Evolutionary conservation across 2,329 filamentous ascomycete genomes (phyloP).

Genomic region (Xylariaceae sp.): DNA sequence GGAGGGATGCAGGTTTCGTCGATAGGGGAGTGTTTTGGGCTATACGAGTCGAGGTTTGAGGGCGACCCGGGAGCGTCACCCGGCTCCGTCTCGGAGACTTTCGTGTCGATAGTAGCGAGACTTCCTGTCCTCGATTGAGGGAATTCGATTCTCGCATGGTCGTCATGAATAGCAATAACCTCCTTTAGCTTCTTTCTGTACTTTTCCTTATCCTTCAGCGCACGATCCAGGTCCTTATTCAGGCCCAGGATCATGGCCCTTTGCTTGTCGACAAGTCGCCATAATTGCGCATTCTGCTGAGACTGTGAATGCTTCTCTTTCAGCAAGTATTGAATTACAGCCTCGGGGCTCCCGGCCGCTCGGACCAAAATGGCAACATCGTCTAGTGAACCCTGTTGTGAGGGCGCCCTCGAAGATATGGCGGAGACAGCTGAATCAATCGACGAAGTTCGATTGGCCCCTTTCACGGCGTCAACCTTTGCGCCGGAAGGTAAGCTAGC

Average conservation of each 20-base stretch:
- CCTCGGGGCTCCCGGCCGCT: slow-evolving; percentile 82
- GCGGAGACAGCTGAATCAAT: slow-evolving; percentile 90
- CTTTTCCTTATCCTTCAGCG: slow-evolving; percentile 88
- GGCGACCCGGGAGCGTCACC: slow-evolving; percentile 44
- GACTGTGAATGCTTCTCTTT: slow-evolving; percentile 87
- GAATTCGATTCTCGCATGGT: slow-evolving; percentile 21
- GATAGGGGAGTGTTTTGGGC: slow-evolving; percentile 52
- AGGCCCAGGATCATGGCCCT: slow-evolving; percentile 86
- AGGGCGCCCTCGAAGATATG: slow-evolving; percentile 56
- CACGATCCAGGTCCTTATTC: slow-evolving; percentile 88
- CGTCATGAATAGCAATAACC: slow-evolving; percentile 39
- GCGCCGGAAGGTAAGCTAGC: slow-evolving; percentile 41
- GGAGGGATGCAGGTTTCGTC: slow-evolving; percentile 51
- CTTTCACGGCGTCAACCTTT: slow-evolving; percentile 38
- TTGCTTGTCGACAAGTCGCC: slow-evolving; percentile 95
- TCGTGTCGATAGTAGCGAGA: slow-evolving; percentile 26
- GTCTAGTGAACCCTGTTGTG: slow-evolving; percentile 55
- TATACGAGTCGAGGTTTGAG: slow-evolving; percentile 44
- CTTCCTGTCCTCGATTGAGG: slow-evolving; percentile 20
- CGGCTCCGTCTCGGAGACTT: slow-evolving; percentile 29
- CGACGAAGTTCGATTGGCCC: slow-evolving; percentile 67
- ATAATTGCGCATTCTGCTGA: slow-evolving; percentile 86
- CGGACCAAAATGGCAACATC: slow-evolving; percentile 77
- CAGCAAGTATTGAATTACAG: slow-evolving; percentile 78
- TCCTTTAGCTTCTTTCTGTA: slow-evolving; percentile 91